Percentiles rank a stretch among this genome's conserved stretches.
phyloP scores from a whole-genome alignment of 495 filamentous ascomycete genomes.

The Trichoderma erinaceum region DNA sequence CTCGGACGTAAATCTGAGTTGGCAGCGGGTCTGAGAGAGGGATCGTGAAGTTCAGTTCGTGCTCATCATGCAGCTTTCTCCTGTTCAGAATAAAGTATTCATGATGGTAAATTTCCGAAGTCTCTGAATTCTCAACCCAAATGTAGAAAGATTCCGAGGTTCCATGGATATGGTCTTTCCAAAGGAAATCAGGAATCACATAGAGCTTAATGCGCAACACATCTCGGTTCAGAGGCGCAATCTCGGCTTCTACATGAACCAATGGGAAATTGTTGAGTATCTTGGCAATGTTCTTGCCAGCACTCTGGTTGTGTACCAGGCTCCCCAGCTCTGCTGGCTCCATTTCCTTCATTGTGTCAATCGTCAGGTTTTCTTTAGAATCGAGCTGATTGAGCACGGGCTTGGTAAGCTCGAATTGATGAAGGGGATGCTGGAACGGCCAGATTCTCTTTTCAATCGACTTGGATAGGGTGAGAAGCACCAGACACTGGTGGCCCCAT shows the following conservation, averaged over 20 bases:
- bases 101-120: conserved; percentile 94
- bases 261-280: conserved; percentile 89
- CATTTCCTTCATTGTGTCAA: conserved; percentile 87
- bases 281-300: conserved; percentile 74
- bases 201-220: conserved; percentile 81
- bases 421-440: conserved; percentile 90
- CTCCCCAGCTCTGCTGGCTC: conserved; percentile 83
- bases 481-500: conserved; percentile 91
- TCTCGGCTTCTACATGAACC: conserved; percentile 81
- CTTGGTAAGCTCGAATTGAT: conserved; percentile 87
- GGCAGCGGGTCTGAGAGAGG: conserved; percentile 88
- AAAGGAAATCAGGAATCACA: conserved; percentile 82
- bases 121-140: conserved; percentile 98
- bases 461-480: conserved; percentile 83
- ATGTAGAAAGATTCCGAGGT: conserved; percentile 95
- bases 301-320: conserved; percentile 81
- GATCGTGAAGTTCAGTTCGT: conserved; percentile 97
- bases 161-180: conserved; percentile 95
- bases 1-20: conserved; percentile 89
- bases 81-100: conserved; percentile 91
- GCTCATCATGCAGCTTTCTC: conserved; percentile 84
- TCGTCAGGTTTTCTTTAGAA: conserved; percentile 60
- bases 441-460: conserved; percentile 94
- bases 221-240: conserved; percentile 91
- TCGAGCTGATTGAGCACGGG: conserved; percentile 80